Evolutionary conservation across 441 rosid species (phyloP).

Genomic region (Populus hybrid): DNA sequence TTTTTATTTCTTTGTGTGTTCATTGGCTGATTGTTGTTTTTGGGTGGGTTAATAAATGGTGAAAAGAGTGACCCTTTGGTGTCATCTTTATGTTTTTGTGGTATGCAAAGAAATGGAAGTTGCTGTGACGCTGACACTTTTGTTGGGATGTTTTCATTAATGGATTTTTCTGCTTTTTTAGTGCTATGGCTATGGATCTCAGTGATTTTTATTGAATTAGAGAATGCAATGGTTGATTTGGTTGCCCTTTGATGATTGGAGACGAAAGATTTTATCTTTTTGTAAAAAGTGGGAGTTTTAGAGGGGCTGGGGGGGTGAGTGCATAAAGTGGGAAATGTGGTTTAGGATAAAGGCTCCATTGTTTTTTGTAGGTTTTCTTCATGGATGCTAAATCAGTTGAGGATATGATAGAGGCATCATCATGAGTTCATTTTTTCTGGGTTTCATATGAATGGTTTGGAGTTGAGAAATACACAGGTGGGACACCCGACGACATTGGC

Average conservation of each 20-base stretch:
- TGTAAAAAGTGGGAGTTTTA: not conserved
- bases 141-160: not conserved
- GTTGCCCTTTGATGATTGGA: slow-evolving; percentile 7
- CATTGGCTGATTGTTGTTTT: not conserved
- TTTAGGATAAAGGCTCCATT: not conserved
- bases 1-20: not conserved
- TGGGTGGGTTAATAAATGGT: not conserved
- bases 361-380: slow-evolving; percentile 25
- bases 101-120: not conserved
- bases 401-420: slow-evolving; percentile 79
- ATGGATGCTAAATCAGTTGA: slow-evolving; percentile 67
- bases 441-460: slow-evolving; percentile 70
- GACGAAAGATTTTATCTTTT: not conserved
- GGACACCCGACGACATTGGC: slow-evolving; percentile 48
- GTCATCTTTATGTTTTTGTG: slow-evolving; percentile 7
- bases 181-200: slow-evolving; percentile 1
- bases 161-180: not conserved
- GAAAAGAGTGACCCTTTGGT: not conserved
- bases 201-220: not conserved
- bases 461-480: slow-evolving; percentile 28
- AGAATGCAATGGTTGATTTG: slow-evolving; percentile 5
- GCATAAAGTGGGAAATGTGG: not conserved
- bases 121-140: not conserved
- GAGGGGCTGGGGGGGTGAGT: too few relatives aligned
- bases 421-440: slow-evolving; percentile 88